Conservation (phyloP, 1,284 basidiomycete genomes). For the Ganoderma sinense region DNA sequence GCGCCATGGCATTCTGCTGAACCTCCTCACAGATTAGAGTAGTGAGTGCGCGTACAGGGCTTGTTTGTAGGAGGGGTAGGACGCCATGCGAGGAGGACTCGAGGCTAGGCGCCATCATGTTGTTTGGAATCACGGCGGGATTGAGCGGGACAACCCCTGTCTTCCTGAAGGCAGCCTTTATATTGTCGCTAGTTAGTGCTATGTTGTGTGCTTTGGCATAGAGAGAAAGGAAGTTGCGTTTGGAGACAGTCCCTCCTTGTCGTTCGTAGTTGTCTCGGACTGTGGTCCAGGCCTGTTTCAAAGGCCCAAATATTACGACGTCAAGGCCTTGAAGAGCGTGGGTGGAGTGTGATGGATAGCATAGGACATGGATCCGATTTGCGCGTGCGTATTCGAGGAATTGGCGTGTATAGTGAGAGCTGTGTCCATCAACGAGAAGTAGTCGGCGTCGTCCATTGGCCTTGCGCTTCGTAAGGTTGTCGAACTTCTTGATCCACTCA, state of each 20-base stretch:
- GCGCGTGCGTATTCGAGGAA: slow-evolving; percentile 35
- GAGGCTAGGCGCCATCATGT: slow-evolving; percentile 46
- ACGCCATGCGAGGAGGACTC: slow-evolving; percentile 36
- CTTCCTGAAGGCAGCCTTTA: slow-evolving; percentile 45
- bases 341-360: slow-evolving; percentile 51
- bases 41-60: slow-evolving; percentile 34
- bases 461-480: neutral
- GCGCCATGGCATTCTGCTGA: neutral
- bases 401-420: neutral
- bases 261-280: slow-evolving; percentile 35
- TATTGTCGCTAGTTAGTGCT: slow-evolving; percentile 40
- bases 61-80: slow-evolving; percentile 34
- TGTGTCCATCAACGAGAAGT: too few species aligned
- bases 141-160: slow-evolving; percentile 48
- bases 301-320: slow-evolving; percentile 33
- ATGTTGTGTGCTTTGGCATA: slow-evolving; percentile 43
- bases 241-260: slow-evolving; percentile 19
- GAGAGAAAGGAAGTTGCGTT: slow-evolving; percentile 44
- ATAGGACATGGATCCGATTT: slow-evolving; percentile 46
- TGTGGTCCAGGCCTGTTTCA: slow-evolving; percentile 32
- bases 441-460: too few species aligned
- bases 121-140: slow-evolving; percentile 38
- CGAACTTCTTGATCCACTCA: neutral
- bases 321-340: slow-evolving; percentile 55
- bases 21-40: neutral